Percentiles rank a stretch among this genome's conserved stretches.
phyloP scores from a whole-genome alignment of 2,329 filamentous ascomycete genomes.

The Exophiala sp. region DNA sequence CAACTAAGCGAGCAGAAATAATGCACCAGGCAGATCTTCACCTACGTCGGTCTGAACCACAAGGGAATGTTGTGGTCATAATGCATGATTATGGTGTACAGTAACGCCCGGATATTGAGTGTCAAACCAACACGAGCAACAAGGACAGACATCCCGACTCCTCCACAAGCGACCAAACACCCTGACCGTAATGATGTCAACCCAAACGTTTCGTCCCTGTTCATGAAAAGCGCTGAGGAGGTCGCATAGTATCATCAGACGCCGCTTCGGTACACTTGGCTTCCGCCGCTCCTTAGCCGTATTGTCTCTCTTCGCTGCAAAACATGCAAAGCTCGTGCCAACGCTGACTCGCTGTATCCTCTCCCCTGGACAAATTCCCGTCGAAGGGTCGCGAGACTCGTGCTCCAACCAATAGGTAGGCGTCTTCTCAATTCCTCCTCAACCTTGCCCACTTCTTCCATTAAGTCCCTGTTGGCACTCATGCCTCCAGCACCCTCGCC shows the following conservation, averaged over 20 bases:
- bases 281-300: slow-evolving; percentile 48
- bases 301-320: slow-evolving; percentile 79
- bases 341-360: slow-evolving; percentile 80
- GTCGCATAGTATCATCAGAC: slow-evolving; percentile 31
- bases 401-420: slow-evolving; percentile 92
- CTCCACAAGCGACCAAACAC: too few relatives aligned
- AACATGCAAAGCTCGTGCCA: slow-evolving; percentile 81
- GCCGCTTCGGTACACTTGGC: slow-evolving; percentile 48
- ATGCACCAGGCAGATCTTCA: too few relatives aligned
- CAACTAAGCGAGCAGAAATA: too few relatives aligned
- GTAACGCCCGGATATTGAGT: too few relatives aligned
- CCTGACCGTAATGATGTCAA: too few relatives aligned
- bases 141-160: too few relatives aligned
- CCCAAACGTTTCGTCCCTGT: neutral
- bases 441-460: slow-evolving; percentile 81
- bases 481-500: slow-evolving; percentile 62
- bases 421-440: slow-evolving; percentile 85
- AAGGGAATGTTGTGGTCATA: too few relatives aligned
- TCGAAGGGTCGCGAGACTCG: slow-evolving; percentile 77
- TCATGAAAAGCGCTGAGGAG: slow-evolving; percentile 4
- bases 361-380: slow-evolving; percentile 90
- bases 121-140: too few relatives aligned
- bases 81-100: too few relatives aligned
- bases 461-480: slow-evolving; percentile 74
- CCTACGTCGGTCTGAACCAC: too few relatives aligned